Evolutionary conservation across 2,329 filamentous ascomycete genomes (phyloP).

Genomic region (Claviceps pusilla): DNA sequence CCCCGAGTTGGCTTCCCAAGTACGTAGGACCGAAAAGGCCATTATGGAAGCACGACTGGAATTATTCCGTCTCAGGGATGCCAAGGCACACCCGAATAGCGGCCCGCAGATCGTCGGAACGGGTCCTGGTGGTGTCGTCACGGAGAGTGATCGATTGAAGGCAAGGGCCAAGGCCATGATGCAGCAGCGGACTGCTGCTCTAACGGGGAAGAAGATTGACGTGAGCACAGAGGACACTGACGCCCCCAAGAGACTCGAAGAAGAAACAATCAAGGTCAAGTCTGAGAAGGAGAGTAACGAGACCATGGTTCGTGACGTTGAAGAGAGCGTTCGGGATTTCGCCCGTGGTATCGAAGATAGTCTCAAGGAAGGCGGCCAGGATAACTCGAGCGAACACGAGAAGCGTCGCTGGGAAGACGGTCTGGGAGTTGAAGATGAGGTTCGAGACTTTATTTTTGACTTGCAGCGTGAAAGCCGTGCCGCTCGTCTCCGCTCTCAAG

Average conservation of each 20-base stretch:
- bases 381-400: conserved; percentile 73
- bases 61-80: conserved; percentile 83
- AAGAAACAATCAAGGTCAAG: conserved; percentile 67
- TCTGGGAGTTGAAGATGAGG: conserved; percentile 87
- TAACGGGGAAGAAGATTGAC: conserved; percentile 71
- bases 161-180: conserved; percentile 95
- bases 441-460: conserved; percentile 96
- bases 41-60: conserved; percentile 87
- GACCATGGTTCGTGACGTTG: conserved; percentile 89
- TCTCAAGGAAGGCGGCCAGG: conserved; percentile 66
- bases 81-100: conserved; percentile 75
- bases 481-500: conserved; percentile 49
- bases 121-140: conserved; percentile 77
- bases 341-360: conserved; percentile 70
- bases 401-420: conserved; percentile 89
- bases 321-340: conserved; percentile 88
- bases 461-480: conserved; percentile 74
- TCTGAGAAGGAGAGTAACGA: conserved; percentile 89
- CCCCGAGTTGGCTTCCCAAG: conserved; percentile 81
- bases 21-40: conserved; percentile 76
- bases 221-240: conserved; percentile 55
- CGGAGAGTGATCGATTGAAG: conserved; percentile 87
- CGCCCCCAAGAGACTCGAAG: conserved; percentile 72
- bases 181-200: conserved; percentile 87
- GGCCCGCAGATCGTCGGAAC: conserved; percentile 76